Evolutionary conservation across 2,329 filamentous ascomycete genomes (phyloP).

Genomic region (Fusarium ambrosium): DNA sequence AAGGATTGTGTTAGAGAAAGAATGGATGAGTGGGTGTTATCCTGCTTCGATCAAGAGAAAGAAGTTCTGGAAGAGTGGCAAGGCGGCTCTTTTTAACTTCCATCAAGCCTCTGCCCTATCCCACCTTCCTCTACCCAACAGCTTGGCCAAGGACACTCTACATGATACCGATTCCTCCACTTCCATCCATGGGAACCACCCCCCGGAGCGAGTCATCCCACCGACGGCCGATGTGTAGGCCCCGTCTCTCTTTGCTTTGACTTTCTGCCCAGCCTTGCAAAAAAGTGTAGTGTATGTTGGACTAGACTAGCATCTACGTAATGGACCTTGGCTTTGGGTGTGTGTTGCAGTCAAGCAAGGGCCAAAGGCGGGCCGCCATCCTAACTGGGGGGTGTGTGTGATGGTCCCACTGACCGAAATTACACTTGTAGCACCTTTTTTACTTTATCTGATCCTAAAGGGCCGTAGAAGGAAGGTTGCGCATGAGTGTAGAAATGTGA

Average conservation of each 20-base stretch:
- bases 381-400: not conserved
- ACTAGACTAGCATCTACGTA: constrained; percentile 14
- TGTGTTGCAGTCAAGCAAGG: constrained; percentile 15
- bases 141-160: constrained; percentile 14
- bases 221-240: constrained; percentile 1
- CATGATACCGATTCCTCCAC: not conserved
- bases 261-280: constrained; percentile 12
- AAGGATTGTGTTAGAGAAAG: not conserved
- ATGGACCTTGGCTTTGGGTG: constrained; percentile 20
- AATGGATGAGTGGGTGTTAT: constrained; percentile 20
- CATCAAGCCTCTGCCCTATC: not conserved
- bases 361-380: constrained; percentile 20
- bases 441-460: constrained; percentile 41
- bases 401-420: constrained; percentile 39
- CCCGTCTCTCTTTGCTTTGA: constrained; percentile 4
- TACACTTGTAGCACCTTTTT: constrained; percentile 32
- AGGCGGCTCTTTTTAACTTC: constrained; percentile 40
- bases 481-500: not conserved
- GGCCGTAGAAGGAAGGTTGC: constrained; percentile 16
- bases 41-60: constrained; percentile 1
- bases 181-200: not conserved
- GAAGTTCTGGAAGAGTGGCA: not conserved
- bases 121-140: not conserved
- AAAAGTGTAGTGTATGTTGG: constrained; percentile 1
- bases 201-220: constrained; percentile 14